phyloP scores from a whole-genome alignment of 441 rosid species.

The Mallotus repandus region DNA sequence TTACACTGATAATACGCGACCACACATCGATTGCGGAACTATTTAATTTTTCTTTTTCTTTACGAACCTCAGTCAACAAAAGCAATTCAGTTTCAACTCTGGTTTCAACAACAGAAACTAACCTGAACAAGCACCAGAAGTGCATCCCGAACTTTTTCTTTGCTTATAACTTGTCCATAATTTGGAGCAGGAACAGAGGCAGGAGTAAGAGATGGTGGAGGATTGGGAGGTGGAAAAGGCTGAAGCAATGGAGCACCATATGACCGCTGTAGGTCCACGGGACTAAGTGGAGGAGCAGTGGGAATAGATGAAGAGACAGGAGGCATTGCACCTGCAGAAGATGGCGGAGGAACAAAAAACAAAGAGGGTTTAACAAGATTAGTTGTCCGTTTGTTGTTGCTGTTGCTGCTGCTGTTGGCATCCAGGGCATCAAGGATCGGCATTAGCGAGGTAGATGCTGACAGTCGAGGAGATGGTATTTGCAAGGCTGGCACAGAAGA shows the following conservation, averaged over 20 bases:
- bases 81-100: conserved; percentile 5
- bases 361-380: conserved; percentile 74
- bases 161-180: conserved; percentile 49
- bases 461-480: conserved; percentile 40
- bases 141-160: conserved; percentile 76
- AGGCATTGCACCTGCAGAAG: conserved; percentile 36
- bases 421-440: conserved; percentile 49
- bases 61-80: background rate
- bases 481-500: conserved; percentile 47
- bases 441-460: conserved; percentile 51
- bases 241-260: conserved; percentile 89
- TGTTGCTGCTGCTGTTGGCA: conserved; percentile 24
- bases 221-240: conserved; percentile 93
- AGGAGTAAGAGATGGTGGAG: conserved; percentile 81
- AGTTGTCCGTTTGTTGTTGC: conserved; percentile 39
- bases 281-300: conserved; percentile 57
- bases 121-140: conserved; percentile 78
- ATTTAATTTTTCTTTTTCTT: background rate
- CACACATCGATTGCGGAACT: background rate
- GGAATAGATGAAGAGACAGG: conserved; percentile 50
- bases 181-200: conserved; percentile 34
- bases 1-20: background rate
- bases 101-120: conserved; percentile 30
- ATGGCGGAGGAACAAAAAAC: conserved; percentile 55
- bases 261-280: conserved; percentile 47